phyloP scores from a whole-genome alignment of 2,329 filamentous ascomycete species.

The Lecanoromycetidae sp. region DNA sequence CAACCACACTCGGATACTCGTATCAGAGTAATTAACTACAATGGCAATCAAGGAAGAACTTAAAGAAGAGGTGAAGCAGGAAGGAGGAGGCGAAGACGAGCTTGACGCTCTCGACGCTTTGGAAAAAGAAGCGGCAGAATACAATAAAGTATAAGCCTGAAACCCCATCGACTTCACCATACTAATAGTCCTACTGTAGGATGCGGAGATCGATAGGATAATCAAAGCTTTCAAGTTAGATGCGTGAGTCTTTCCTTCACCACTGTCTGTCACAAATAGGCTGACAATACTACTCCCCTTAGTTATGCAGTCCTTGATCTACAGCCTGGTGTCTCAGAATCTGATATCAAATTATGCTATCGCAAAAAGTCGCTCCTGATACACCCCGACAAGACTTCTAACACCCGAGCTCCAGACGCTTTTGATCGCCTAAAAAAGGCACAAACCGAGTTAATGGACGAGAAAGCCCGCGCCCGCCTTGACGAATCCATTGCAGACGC shows the following conservation, averaged over 20 bases:
- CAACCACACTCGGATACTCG: background rate
- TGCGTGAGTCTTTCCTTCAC: conserved; percentile 36
- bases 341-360: conserved; percentile 88
- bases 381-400: conserved; percentile 94
- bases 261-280: background rate
- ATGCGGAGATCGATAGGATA: conserved; percentile 92
- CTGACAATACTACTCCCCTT: conserved; percentile 12
- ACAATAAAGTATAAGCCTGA: conserved; percentile 58
- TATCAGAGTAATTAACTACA: background rate
- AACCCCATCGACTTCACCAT: background rate
- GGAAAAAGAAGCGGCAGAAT: conserved; percentile 76
- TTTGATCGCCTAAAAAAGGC: conserved; percentile 96
- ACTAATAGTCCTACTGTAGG: conserved; percentile 38
- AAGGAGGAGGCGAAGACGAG: conserved; percentile 41
- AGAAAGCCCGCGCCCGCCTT: conserved; percentile 74
- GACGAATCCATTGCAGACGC: conserved; percentile 96
- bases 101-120: conserved; percentile 68
- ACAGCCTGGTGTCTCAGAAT: conserved; percentile 86
- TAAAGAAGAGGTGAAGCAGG: conserved; percentile 10
- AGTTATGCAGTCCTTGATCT: conserved; percentile 91
- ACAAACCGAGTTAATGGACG: conserved; percentile 80
- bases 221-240: conserved; percentile 76
- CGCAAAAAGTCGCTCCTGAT: conserved; percentile 98
- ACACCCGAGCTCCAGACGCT: conserved; percentile 79
- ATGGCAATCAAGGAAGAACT: conserved; percentile 16